A percentile compares a stretch with the other conserved stretches of the same genome.
phyloP scores from a whole-genome alignment of 371 early-diverging fungal species.

The Mucor mucedo region DNA sequence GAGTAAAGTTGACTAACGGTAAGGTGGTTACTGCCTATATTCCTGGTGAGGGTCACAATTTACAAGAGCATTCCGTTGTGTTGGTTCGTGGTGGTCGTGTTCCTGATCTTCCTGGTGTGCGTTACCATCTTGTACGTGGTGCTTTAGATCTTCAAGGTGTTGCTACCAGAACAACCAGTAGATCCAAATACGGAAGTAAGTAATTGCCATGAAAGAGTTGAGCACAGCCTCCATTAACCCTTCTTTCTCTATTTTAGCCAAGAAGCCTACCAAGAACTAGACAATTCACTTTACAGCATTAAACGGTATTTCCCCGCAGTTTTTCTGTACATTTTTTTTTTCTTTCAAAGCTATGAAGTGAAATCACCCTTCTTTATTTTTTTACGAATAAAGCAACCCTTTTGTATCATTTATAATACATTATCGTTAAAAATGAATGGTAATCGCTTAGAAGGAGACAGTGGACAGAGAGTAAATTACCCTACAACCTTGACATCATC shows the following conservation, averaged over 20 bases:
- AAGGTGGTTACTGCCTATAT: slow-evolving; percentile 92
- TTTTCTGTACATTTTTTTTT: no score
- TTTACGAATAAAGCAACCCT: no score
- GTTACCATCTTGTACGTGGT: slow-evolving; percentile 93
- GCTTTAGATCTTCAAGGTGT: slow-evolving; percentile 95
- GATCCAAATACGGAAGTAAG: slow-evolving; percentile 96
- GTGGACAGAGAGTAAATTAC: no score
- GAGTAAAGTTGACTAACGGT: slow-evolving; percentile 87
- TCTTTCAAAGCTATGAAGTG: no score
- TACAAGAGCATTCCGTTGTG: slow-evolving; percentile 97
- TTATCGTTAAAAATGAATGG: no score
- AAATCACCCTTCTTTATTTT: no score
- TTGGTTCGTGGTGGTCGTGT: slow-evolving; percentile 94
- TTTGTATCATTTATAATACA: no score
- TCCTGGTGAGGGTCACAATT: slow-evolving; percentile 97
- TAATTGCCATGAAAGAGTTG: not conserved
- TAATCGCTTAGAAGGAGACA: no score
- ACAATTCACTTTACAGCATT: not conserved
- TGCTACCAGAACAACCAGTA: slow-evolving; percentile 77
- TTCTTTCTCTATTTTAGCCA: slow-evolving; percentile 32
- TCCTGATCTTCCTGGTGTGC: slow-evolving; percentile 97
- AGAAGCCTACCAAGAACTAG: slow-evolving; percentile 53
- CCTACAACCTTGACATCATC: no score
- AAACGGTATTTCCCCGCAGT: no score
- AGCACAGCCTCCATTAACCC: not conserved